Evolutionary conservation across 495 filamentous ascomycete species (phyloP).

Genomic region (Talaromyces nanjingensis): DNA sequence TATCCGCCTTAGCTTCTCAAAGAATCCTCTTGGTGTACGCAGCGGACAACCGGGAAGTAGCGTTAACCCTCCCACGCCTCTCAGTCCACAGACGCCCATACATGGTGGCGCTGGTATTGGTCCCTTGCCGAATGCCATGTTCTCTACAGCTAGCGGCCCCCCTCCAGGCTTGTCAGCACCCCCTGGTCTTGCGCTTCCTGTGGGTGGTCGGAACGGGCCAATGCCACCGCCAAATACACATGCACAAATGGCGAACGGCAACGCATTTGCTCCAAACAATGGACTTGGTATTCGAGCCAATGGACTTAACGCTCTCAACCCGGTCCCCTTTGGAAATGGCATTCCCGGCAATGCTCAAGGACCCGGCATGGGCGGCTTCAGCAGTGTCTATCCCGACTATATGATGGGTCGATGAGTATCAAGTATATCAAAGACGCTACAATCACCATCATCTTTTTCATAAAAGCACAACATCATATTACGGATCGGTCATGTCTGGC

Average conservation of each 20-base stretch:
- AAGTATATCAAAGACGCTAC: background rate
- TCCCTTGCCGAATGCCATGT: slow-evolving; percentile 52
- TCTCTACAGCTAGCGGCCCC: slow-evolving; percentile 66
- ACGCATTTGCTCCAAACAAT: slow-evolving; percentile 34
- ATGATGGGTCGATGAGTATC: slow-evolving; percentile 51
- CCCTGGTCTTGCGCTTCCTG: slow-evolving; percentile 51
- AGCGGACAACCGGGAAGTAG: slow-evolving; percentile 56
- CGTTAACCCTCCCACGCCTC: slow-evolving; percentile 41
- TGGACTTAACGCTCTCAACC: slow-evolving; percentile 36
- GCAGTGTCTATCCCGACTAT: slow-evolving; percentile 47
- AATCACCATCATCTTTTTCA: background rate
- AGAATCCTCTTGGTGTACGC: slow-evolving; percentile 93
- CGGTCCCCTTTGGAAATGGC: slow-evolving; percentile 28
- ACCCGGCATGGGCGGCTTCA: slow-evolving; percentile 37
- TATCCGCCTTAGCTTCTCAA: slow-evolving; percentile 96
- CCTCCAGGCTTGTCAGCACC: slow-evolving; percentile 67
- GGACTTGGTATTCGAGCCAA: slow-evolving; percentile 39
- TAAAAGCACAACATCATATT: slow-evolving; percentile 8
- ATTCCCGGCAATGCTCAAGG: slow-evolving; percentile 30
- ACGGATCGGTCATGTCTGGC: slow-evolving; percentile 32
- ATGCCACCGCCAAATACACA: slow-evolving; percentile 30
- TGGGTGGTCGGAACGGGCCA: slow-evolving; percentile 28
- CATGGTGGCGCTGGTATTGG: slow-evolving; percentile 44
- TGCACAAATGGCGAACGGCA: slow-evolving; percentile 28
- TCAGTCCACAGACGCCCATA: slow-evolving; percentile 41